These are phyloP conservation scores for Reticulascus tulasneorum DNA, from an alignment of 2,329 filamentous ascomycete species.

Conservation along the genomic window DNA sequence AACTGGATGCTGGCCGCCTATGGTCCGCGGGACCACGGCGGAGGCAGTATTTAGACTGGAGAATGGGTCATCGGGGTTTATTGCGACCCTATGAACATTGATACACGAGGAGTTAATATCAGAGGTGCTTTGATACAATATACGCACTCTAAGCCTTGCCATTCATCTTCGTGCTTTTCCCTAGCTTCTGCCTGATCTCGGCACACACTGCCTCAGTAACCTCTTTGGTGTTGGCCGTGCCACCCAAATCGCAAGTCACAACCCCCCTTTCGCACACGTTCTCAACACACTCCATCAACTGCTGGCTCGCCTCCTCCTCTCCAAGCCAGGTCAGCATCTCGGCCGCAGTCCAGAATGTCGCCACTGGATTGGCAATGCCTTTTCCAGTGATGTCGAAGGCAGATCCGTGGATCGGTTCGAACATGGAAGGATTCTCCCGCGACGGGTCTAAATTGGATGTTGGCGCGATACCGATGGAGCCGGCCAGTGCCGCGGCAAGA, in stretches of 20 bases:
- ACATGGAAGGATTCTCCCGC: conserved; percentile 48
- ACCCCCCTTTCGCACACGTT: conserved; percentile 43
- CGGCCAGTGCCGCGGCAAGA: conserved; percentile 63
- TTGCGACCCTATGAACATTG: no score
- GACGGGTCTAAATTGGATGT: conserved; percentile 60
- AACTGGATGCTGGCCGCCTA: no score
- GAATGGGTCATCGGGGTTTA: no score
- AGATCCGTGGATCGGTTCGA: conserved; percentile 53
- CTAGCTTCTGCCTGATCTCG: conserved; percentile 9
- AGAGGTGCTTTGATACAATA: no score
- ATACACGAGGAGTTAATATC: no score
- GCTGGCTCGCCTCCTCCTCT: conserved; percentile 39
- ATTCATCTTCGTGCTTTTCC: no score
- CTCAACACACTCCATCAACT: conserved; percentile 46
- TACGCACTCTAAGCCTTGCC: no score
- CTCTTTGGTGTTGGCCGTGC: conserved; percentile 21
- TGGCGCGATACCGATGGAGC: conserved; percentile 65
- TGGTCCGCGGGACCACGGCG: no score
- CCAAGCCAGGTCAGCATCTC: conserved; percentile 54
- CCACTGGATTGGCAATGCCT: conserved; percentile 50
- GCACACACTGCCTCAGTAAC: conserved; percentile 9
- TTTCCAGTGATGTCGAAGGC: conserved; percentile 52
- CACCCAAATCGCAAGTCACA: conserved; percentile 48
- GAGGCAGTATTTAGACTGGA: no score
- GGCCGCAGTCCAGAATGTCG: conserved; percentile 49